Evolutionary conservation across 192 early-diverging fungal genomes (phyloP), one percentile per base, ranked within the genome.

Genomic region (Geosiphon pyriformis): DNA sequence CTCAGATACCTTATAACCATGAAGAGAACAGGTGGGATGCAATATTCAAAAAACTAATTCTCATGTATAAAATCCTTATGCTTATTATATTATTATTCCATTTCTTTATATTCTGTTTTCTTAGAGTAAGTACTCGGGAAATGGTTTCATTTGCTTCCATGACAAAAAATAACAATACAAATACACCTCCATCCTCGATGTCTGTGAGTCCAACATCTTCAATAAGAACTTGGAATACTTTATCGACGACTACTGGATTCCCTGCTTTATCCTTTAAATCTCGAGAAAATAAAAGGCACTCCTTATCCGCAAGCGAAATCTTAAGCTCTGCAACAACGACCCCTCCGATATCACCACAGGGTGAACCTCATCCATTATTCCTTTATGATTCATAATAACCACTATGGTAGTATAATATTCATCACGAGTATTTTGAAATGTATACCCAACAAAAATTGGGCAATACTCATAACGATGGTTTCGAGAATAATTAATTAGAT

Each of bases 81-180:
- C 20, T 34, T 22, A 33, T 37, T 12, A 49, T 31, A 31, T 3
- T 62, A 48, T 6, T 47, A 47, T 17, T 42, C 10, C 2, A 29
- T 12, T 29, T 57, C n/a, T 22, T 33, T 26, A 22, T 35, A 42
- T 42, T 42, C 15, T 42, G 6, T 15, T 42, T 42, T 10, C 15
- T 42, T 42, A 6, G 37, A 42, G 15, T 42, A 42, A 47, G 26
- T 17, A 2, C 37, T 23, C 35, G 26, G 4, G 60, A 62, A 50
- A 62, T 62, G 60, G 1, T 49, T 1, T 50, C 60, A 62, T 62
- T 62, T 49, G 27, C 55, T 57, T 11, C 20, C n/a, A n/a, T n/a
- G n/a, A n/a, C n/a, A n/a, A n/a, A n/a, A n/a, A n/a, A n/a, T n/a
- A 42, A 42, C 15, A 42, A 42, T 15, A 42, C 37, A 42, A 42